Conservation (phyloP, 2,329 filamentous ascomycete genomes). For the Colletotrichum lindemuthianum region DNA sequence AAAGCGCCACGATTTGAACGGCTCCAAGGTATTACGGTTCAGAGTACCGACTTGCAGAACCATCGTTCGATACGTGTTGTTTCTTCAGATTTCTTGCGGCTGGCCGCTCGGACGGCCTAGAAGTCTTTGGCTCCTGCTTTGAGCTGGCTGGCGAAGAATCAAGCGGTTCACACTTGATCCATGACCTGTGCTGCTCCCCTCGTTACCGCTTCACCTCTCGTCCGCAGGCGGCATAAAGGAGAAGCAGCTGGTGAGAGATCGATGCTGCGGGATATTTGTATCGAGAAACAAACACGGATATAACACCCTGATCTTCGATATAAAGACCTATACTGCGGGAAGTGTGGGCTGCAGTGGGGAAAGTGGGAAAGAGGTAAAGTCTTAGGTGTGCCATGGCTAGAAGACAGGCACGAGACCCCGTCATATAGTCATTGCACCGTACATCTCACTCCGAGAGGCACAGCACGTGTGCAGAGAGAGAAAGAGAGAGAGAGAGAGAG, state of each 20-base stretch:
- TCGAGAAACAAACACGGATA: too few relatives aligned
- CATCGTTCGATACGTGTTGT: slow-evolving; percentile 11
- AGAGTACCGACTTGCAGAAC: slow-evolving; percentile 30
- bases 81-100: slow-evolving; percentile 19
- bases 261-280: too few relatives aligned
- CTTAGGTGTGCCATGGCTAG: slow-evolving; percentile 11
- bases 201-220: too few relatives aligned
- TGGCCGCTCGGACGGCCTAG: slow-evolving; percentile 3
- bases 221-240: too few relatives aligned
- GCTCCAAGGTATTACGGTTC: slow-evolving; percentile 21
- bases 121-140: too few relatives aligned
- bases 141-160: too few relatives aligned
- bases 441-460: slow-evolving; percentile 4
- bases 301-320: neutral
- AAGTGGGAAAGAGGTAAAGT: slow-evolving; percentile 10
- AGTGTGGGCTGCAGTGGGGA: slow-evolving; percentile 16
- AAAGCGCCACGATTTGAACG: slow-evolving; percentile 27
- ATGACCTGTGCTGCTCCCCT: too few relatives aligned
- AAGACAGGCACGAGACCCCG: slow-evolving; percentile 20
- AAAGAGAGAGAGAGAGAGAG: slow-evolving; percentile 17
- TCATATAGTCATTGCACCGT: slow-evolving; percentile 23
- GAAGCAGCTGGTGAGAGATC: too few relatives aligned
- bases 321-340: neutral
- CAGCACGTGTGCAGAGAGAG: slow-evolving; percentile 6
- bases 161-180: too few relatives aligned